phyloP scores from a whole-genome alignment of 352 stramenopile genomes.

The Phytopythium helicoides region DNA sequence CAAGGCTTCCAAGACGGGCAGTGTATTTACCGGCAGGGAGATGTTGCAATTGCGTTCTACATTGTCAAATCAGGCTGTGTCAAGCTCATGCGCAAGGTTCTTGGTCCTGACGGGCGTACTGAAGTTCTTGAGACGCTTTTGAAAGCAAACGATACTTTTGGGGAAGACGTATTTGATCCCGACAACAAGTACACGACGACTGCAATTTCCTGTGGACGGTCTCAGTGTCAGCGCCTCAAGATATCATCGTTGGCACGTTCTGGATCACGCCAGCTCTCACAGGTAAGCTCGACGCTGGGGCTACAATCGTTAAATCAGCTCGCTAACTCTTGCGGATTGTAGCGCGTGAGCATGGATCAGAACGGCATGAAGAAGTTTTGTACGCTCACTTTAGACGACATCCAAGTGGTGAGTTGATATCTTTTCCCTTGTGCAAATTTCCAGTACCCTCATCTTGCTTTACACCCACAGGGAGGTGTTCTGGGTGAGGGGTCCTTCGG shows the following conservation, averaged over 20 bases:
- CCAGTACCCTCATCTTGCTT: not conserved
- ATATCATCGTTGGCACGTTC: constrained; percentile 47
- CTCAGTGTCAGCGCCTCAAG: constrained; percentile 65
- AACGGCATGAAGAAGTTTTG: constrained; percentile 47
- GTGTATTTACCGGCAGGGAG: constrained; percentile 55
- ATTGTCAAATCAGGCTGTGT: constrained; percentile 79
- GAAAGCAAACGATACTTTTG: constrained; percentile 78
- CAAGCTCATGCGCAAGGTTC: constrained; percentile 55
- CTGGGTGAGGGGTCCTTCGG: constrained; percentile 96
- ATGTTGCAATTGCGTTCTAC: constrained; percentile 60
- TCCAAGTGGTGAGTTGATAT: constrained; percentile 42
- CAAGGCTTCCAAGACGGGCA: constrained; percentile 64
- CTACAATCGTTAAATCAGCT: not conserved
- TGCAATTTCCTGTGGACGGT: constrained; percentile 57
- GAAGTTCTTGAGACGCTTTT: constrained; percentile 45
- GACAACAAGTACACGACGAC: constrained; percentile 47
- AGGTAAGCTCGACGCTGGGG: constrained; percentile 18
- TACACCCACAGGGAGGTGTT: constrained; percentile 59
- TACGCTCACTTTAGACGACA: constrained; percentile 56
- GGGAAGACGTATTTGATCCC: constrained; percentile 57
- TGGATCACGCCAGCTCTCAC: constrained; percentile 56
- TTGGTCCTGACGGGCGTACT: constrained; percentile 13
- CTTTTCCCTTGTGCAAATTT: not conserved
- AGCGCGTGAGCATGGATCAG: constrained; percentile 52
- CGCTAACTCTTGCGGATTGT: constrained; percentile 3